Evolutionary conservation across 768 basidiomycete genomes (phyloP).

Genomic region (Mycena pura): DNA sequence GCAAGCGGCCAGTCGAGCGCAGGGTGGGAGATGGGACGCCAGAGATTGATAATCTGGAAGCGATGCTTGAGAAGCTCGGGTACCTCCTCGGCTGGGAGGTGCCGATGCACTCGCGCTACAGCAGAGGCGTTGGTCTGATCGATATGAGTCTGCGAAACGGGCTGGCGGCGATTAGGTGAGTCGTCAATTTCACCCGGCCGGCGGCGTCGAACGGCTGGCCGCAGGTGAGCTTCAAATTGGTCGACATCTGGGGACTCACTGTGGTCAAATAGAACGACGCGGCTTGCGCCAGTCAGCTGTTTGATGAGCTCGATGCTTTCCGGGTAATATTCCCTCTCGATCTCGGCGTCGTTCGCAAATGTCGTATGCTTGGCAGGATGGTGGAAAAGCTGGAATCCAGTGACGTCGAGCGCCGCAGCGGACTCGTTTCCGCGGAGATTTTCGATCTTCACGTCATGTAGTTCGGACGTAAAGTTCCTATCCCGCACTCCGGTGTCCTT

Average conservation of each 20-base stretch:
- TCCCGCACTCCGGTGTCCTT: conserved; percentile 41
- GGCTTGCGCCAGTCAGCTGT: conserved; percentile 51
- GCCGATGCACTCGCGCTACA: conserved; percentile 45
- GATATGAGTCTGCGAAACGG: conserved; percentile 49
- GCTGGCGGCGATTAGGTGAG: conserved; percentile 49
- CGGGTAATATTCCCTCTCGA: conserved; percentile 51
- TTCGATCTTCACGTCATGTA: conserved; percentile 41
- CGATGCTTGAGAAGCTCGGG: conserved; percentile 47
- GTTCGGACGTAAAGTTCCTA: conserved; percentile 42
- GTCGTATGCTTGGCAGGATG: conserved; percentile 41
- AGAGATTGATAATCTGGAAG: conserved; percentile 48
- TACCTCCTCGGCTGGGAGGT: conserved; percentile 37
- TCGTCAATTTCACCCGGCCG: conserved; percentile 44
- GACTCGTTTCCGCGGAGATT: too few species aligned
- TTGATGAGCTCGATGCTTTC: conserved; percentile 55
- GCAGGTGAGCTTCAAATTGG: not conserved
- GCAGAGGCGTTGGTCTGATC: conserved; percentile 53
- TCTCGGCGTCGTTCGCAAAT: conserved; percentile 41
- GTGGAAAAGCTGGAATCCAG: conserved; percentile 45
- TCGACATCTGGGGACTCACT: conserved; percentile 36
- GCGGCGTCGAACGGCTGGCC: conserved; percentile 49
- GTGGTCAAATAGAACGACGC: conserved; percentile 54
- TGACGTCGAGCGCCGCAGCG: too few species aligned
- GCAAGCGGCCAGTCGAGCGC: conserved; percentile 58
- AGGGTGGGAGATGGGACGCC: conserved; percentile 40